phyloP scores from a whole-genome alignment of 768 basidiomycete genomes.

The Arthromyces matolae region DNA sequence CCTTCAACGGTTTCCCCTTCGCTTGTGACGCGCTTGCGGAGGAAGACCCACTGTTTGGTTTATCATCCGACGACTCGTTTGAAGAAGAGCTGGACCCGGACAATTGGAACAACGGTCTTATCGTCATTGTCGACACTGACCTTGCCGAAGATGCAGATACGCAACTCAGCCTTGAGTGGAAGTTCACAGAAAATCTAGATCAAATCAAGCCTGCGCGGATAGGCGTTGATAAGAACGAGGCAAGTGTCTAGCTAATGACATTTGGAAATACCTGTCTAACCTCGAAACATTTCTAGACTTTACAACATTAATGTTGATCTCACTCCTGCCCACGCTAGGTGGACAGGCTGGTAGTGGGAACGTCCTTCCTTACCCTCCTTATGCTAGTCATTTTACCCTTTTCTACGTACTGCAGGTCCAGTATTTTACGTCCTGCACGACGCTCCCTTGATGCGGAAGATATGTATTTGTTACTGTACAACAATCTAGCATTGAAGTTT shows the following conservation, averaged over 20 bases:
- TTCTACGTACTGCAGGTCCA: no score
- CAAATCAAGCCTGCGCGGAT: neutral
- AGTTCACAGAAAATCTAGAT: conserved; percentile 2
- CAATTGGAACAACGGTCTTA: neutral
- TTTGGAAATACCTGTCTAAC: no score
- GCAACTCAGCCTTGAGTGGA: conserved; percentile 3
- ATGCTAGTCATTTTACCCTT: no score
- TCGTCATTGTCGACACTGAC: conserved; percentile 9
- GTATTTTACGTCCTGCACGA: no score
- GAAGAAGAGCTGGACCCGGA: conserved; percentile 3
- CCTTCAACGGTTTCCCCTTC: conserved; percentile 23
- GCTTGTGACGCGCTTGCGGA: conserved; percentile 23
- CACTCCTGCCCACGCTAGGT: no score
- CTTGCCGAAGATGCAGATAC: neutral
- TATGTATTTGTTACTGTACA: no score
- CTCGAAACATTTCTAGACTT: neutral
- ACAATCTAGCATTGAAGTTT: no score
- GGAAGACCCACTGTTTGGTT: conserved; percentile 18
- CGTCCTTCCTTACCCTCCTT: no score
- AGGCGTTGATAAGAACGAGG: neutral
- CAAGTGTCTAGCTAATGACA: neutral
- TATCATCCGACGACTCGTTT: conserved; percentile 5
- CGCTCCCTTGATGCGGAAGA: no score
- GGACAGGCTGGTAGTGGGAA: no score
- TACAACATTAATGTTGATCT: neutral